phyloP scores from a whole-genome alignment of 202 grass and related monocot species.

The Zoysia matrella region DNA sequence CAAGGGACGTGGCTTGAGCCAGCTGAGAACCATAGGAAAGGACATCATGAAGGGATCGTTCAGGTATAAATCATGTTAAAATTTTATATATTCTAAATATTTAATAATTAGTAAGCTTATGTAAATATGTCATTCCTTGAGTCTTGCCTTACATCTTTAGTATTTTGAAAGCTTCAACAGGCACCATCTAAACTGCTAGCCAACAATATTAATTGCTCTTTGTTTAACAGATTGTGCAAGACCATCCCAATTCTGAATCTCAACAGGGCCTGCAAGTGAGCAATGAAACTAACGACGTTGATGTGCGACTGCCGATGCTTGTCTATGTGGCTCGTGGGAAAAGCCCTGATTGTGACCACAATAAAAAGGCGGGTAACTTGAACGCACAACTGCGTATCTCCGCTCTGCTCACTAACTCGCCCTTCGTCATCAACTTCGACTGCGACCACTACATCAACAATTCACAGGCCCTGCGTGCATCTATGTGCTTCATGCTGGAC shows the following conservation, averaged over 20 bases:
- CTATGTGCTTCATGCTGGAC: constrained; percentile 70
- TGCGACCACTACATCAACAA: constrained; percentile 48
- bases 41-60: background rate
- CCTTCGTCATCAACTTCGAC: constrained; percentile 50
- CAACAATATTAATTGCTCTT: background rate
- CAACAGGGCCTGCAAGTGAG: constrained; percentile 25
- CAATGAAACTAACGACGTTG: background rate
- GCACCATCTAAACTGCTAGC: background rate
- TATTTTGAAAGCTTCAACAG: too few species aligned
- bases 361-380: constrained; percentile 72
- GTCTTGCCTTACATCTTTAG: too few species aligned
- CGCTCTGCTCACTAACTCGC: constrained; percentile 63
- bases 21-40: constrained; percentile 1
- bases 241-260: constrained; percentile 45
- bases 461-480: constrained; percentile 54
- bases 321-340: constrained; percentile 64
- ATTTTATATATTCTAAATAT: background rate
- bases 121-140: too few species aligned
- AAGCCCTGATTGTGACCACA: constrained; percentile 48
- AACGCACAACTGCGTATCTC: constrained; percentile 59
- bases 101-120: too few species aligned
- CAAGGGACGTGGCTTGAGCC: constrained; percentile 68
- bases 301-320: constrained; percentile 49
- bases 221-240: constrained; percentile 49
- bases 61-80: background rate